Evolutionary conservation across 179 eudicot species (phyloP).

Genomic region (Spinacia oleracea): DNA sequence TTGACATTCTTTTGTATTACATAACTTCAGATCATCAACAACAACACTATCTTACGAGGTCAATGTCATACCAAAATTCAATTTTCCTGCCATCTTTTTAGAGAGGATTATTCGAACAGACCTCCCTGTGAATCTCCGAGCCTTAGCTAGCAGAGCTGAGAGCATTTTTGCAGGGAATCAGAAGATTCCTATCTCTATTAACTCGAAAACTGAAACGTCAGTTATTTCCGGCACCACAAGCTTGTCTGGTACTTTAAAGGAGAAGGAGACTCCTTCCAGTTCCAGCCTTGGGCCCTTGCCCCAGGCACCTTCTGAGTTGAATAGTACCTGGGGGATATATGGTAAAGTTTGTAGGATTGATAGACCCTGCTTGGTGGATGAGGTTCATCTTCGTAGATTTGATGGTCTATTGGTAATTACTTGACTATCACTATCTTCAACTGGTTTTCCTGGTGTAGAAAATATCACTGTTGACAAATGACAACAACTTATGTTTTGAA

Average conservation of each 20-base stretch:
- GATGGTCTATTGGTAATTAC: conserved; percentile 89
- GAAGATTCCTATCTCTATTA: conserved; percentile 31
- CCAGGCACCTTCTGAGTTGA: conserved; percentile 55
- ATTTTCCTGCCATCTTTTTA: conserved; percentile 91
- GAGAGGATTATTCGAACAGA: conserved; percentile 95
- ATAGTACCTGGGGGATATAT: conserved; percentile 78
- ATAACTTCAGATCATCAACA: conserved; percentile 48
- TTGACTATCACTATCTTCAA: conserved; percentile 21
- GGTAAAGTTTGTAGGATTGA: conserved; percentile 78
- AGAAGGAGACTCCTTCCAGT: conserved; percentile 38
- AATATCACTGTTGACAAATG: conserved; percentile 26
- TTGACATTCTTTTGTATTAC: conserved; percentile 14
- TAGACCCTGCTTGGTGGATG: conserved; percentile 81
- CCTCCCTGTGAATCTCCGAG: conserved; percentile 96
- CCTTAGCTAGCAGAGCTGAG: conserved; percentile 93
- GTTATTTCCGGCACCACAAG: conserved; percentile 25
- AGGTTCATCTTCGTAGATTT: conserved; percentile 96
- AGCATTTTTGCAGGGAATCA: conserved; percentile 53
- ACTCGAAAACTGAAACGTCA: conserved; percentile 28
- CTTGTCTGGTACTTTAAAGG: conserved; percentile 27
- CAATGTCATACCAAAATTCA: conserved; percentile 90
- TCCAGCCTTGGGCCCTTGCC: conserved; percentile 46
- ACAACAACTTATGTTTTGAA: conserved; percentile 47
- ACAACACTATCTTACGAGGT: conserved; percentile 85
- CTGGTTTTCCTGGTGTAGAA: conserved; percentile 14